Evolutionary conservation across 2,329 filamentous ascomycete species (phyloP), one percentile per base, ranked within the genome.

Genomic region (Colletotrichum sp.): DNA sequence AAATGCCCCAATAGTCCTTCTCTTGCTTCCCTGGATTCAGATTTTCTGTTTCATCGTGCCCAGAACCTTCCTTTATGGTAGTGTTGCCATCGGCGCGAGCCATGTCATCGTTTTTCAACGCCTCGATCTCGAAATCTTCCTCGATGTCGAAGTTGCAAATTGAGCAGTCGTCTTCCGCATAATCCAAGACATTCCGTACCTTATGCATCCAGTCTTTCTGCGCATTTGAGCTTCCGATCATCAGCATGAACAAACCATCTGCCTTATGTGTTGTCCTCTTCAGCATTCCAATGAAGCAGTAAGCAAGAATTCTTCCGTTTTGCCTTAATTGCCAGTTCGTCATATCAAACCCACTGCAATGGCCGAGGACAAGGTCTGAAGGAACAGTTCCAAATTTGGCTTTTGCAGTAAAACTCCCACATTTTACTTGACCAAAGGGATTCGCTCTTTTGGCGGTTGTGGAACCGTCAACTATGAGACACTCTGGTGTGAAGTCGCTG

Each of bases 81-180:
- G 24, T 24, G 24, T 24, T 24, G 44, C 18, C 44, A 12, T 49
- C 44, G 12, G 6, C 18, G 44, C 18, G 0, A 21, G 18, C 44
- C 18, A 7, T 21, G 0, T 1, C 44, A 49, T 21, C 18, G 5
- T 7, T 49, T 49, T 12, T 0, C 18, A 0, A 49, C 0, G 3
- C 3, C 2, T n/a, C 6, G 18, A 3, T n/a, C 18, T 7, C 44
- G 18, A 12, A 49, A 5, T 49, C 9, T 1, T 49, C 18, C 9
- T 49, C 18, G 0, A 6, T n/a, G 9, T 21, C 4, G 18, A 49
- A 49, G 18, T 49, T 12, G 44, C 44, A 49, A 16, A 49, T 49
- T 7, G 44, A 49, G 44, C 44, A 49, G 44, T 49, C 44, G 2
- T 49, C 44, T 49, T 49, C 44, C 10, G 18, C 44, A 49, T 49